phyloP scores from a whole-genome alignment of 1,284 basidiomycete genomes.

The Apiotrichum siamense region DNA sequence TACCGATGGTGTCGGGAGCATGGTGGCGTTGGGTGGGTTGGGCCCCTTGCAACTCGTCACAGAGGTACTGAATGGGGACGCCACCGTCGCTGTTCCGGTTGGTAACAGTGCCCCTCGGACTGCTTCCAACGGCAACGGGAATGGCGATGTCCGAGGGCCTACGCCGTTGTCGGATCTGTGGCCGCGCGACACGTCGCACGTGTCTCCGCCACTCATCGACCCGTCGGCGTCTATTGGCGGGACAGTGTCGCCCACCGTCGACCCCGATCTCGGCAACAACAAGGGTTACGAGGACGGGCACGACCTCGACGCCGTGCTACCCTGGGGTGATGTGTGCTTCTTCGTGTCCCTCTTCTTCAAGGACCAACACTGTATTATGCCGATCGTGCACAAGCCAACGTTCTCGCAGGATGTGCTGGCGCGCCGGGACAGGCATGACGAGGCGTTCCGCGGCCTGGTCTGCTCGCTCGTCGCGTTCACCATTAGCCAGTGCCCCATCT shows the following conservation, averaged over 20 bases:
- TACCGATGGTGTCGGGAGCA: too few relatives aligned
- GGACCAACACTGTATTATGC: slow-evolving; percentile 21
- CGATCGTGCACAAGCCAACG: slow-evolving; percentile 24
- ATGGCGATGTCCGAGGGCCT: too few relatives aligned
- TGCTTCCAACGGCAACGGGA: too few relatives aligned
- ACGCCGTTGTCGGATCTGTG: too few relatives aligned
- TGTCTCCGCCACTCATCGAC: too few relatives aligned
- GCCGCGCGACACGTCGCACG: too few relatives aligned
- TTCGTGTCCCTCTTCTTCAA: slow-evolving; percentile 22
- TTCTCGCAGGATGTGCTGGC: slow-evolving; percentile 24
- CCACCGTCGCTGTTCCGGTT: too few relatives aligned
- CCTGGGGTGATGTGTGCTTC: slow-evolving; percentile 26
- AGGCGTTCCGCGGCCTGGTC: slow-evolving; percentile 26
- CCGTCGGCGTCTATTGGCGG: too few relatives aligned
- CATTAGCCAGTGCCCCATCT: slow-evolving; percentile 14
- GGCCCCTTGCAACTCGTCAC: too few relatives aligned
- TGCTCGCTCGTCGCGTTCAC: slow-evolving; percentile 27
- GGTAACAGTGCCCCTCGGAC: too few relatives aligned
- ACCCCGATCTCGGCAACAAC: neutral
- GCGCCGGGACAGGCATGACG: slow-evolving; percentile 19
- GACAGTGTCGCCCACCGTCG: neutral
- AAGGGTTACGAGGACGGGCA: slow-evolving; percentile 1
- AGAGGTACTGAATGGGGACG: too few relatives aligned
- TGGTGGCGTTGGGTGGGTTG: too few relatives aligned
- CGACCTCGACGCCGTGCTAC: slow-evolving; percentile 18